Evolutionary conservation across 345 rosid species (phyloP).

Genomic region (Salix koriyanagi): DNA sequence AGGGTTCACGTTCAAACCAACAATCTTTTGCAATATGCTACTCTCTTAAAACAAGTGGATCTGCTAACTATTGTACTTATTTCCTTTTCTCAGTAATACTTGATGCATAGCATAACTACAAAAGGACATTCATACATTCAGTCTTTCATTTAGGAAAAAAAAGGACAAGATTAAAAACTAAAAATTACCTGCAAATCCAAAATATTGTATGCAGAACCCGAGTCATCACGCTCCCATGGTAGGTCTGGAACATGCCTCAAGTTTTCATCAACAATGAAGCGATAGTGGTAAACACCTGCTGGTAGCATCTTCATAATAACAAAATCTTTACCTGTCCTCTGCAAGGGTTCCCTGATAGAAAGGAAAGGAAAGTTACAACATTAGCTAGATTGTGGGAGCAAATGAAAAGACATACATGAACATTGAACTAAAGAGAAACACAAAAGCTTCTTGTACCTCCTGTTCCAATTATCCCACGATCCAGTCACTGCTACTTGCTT

Average conservation of each 20-base stretch:
- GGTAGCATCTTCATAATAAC: slow-evolving; percentile 48
- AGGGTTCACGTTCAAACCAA: slow-evolving; percentile 2
- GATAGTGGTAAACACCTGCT: slow-evolving; percentile 53
- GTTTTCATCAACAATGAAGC: slow-evolving; percentile 47
- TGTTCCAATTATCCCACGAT: slow-evolving; percentile 63
- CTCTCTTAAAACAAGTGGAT: background rate
- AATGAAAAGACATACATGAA: background rate
- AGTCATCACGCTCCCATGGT: slow-evolving; percentile 45
- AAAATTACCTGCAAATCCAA: slow-evolving; percentile 51
- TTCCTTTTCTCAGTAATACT: background rate
- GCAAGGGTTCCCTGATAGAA: slow-evolving; percentile 42
- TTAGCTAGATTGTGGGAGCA: background rate
- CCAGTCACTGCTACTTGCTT: slow-evolving; percentile 56
- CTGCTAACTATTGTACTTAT: background rate
- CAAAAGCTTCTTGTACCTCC: slow-evolving; percentile 25
- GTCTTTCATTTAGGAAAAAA: background rate
- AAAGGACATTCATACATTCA: no score
- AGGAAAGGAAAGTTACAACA: background rate
- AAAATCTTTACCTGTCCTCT: slow-evolving; percentile 45
- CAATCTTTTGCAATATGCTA: background rate
- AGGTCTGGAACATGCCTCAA: slow-evolving; percentile 38
- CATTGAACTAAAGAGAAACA: background rate
- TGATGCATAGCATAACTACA: background rate
- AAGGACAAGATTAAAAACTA: background rate
- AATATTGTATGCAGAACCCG: slow-evolving; percentile 44